A percentile compares a stretch with the other conserved stretches of the same genome.
These are phyloP conservation scores for Euclidium syriacum DNA, from an alignment of 345 rosid genomes.

Conservation along the genomic window DNA sequence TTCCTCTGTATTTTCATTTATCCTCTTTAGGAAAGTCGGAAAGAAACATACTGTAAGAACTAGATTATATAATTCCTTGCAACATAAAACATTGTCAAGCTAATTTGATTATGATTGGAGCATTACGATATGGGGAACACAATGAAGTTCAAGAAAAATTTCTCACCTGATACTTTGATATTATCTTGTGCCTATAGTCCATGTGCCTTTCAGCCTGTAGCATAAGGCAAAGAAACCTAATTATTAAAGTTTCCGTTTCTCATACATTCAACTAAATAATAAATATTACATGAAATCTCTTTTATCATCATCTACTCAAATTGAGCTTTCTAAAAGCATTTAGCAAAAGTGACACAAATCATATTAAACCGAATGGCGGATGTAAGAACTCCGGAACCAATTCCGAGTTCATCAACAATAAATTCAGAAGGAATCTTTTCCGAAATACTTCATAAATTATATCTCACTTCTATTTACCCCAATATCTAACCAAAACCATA, in stretches of 20 bases:
- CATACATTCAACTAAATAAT: too few species aligned
- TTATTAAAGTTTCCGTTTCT: background rate
- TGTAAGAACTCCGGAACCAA: too few species aligned
- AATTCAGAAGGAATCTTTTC: too few species aligned
- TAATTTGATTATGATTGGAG: background rate
- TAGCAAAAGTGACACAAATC: too few species aligned
- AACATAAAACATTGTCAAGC: constrained; percentile 17
- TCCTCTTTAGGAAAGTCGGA: constrained; percentile 62
- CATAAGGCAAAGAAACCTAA: background rate
- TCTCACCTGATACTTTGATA: constrained; percentile 65
- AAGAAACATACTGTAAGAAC: constrained; percentile 50
- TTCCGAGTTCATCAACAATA: too few species aligned
- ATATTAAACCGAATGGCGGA: too few species aligned
- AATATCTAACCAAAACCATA: too few species aligned
- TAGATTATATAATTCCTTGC: constrained; percentile 62
- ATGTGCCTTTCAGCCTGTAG: constrained; percentile 66
- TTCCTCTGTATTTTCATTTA: constrained; percentile 58
- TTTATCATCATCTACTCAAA: too few species aligned
- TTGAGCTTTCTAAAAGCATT: too few species aligned
- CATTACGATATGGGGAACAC: background rate
- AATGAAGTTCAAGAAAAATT: background rate
- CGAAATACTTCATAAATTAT: too few species aligned
- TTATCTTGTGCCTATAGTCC: constrained; percentile 76
- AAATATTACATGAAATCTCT: too few species aligned
- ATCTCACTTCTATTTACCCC: too few species aligned